Evolutionary conservation across 2,329 filamentous ascomycete genomes (phyloP), one percentile per base, ranked within the genome.

Genomic region (Xylariaceae sp.): DNA sequence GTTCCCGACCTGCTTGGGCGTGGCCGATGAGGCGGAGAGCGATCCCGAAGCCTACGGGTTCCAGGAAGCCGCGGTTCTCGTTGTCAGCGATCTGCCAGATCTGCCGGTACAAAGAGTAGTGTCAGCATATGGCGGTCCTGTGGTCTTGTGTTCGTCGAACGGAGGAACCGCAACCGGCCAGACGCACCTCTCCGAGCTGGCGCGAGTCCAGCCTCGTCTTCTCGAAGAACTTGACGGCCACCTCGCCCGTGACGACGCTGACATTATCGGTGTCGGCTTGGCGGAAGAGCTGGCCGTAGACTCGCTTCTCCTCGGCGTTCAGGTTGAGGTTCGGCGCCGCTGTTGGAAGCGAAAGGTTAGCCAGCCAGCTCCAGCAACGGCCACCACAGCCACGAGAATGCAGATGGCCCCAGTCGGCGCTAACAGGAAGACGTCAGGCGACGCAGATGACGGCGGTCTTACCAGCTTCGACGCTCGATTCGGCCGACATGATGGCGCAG

Each of bases 51-150:
- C 90, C 92, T 26, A 88, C 77, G 14, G 88, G 88, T 21, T 89
- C 95, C 47, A 98, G 69, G 47, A 96, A 83, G 33, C 92, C 92
- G 45, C 89, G 79, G 66, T 98, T 98, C 66, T 96, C 90, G 46
- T 77, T 88, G 65, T 98, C 92, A 48, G 92, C 90, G 58, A 98
- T 92, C 65, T 96, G 90, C 92, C 92, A 98, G 72, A 98, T 96
- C 84, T 94, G 60, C 38, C 44, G 16, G 10, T 8, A 36, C 44
- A n/a, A 34, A 31, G 29, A 12, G 18, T 13, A 27, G 35, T 29
- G 47, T 64, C 39, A 59, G 57, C 40, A 46, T n/a, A n/a, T n/a
- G n/a, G n/a, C n/a, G n/a, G n/a, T n/a, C n/a, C n/a, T n/a, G n/a
- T n/a, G n/a, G n/a, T n/a, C n/a, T n/a, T n/a, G n/a, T n/a, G n/a